Evolutionary conservation across 495 filamentous ascomycete species (phyloP), one percentile per base, ranked within the genome.

Genomic region (Lichina pygmaea): DNA sequence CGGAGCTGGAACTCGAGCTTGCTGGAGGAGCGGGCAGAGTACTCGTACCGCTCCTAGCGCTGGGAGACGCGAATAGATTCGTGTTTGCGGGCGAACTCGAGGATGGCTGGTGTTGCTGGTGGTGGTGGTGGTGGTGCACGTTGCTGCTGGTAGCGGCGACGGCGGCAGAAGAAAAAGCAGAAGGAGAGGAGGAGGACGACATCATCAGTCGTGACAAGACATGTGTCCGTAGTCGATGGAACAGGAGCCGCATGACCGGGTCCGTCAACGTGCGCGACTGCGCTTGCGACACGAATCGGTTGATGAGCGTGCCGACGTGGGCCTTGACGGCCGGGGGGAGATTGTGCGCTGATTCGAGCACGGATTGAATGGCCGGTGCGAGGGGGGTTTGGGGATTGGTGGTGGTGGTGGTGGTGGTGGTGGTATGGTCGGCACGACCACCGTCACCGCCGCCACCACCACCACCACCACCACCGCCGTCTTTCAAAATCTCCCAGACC

Each of bases 161-260:
- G 24, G 24, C 36, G 10, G 36, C 10, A 39, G 36, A 39, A 11
- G 36, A 39, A 11, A 5, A 39, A 11, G 13, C 2, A 2, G 5
- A 39, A 11, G 36, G 6, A 11, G 36, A 39, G 3, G 36, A 39
- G 2, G 36, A 39, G 10, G 36, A 39, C 1, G 36, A 39, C 11
- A 15, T 11, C 8, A 38, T 8, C 32, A 97, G 60, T 6, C 91
- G 70, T 8, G 64, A 68, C n/a, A 82, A 65, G 12, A 95, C 66
- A 54, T 94, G 85, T 8, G 68, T 64, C 9, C 73, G 66, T 33
- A 94, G 58, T 24, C 85, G 67, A 16, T 72, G 78, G 39, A 81
- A 67, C n/a, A 93, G 67, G 11, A 94, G 65, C 45, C 76, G 68
- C 50, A 86, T 68, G 24, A 93, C 82, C 2, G 85, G 82, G 53